phyloP scores from a whole-genome alignment of 2,329 filamentous ascomycete species.

The Neonectria faginata region DNA sequence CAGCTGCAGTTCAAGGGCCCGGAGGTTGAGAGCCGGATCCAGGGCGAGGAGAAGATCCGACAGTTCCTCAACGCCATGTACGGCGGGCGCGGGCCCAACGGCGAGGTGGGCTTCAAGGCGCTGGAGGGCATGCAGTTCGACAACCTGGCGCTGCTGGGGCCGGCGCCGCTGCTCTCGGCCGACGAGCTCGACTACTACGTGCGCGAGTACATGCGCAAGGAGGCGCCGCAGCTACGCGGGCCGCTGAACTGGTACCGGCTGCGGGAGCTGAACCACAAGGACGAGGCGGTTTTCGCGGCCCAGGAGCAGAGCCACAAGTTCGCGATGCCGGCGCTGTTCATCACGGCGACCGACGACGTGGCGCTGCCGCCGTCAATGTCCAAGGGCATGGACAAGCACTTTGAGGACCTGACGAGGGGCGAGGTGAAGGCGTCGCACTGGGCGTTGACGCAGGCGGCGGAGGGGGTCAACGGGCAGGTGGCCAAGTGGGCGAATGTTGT shows the following conservation, averaged over 20 bases:
- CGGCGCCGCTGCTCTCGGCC: constrained; percentile 69
- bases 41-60: constrained; percentile 71
- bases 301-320: constrained; percentile 61
- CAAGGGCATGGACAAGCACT: constrained; percentile 74
- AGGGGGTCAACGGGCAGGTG: constrained; percentile 76
- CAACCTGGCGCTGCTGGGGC: constrained; percentile 67
- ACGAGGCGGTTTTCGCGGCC: constrained; percentile 73
- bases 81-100: constrained; percentile 70
- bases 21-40: constrained; percentile 70
- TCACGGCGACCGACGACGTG: constrained; percentile 76
- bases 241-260: constrained; percentile 92
- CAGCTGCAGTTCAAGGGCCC: constrained; percentile 82
- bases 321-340: constrained; percentile 76
- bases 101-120: constrained; percentile 69
- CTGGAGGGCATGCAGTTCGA: constrained; percentile 73
- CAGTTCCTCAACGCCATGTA: constrained; percentile 79
- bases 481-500: constrained; percentile 72
- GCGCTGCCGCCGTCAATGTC: constrained; percentile 81
- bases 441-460: constrained; percentile 80
- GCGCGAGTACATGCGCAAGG: constrained; percentile 73
- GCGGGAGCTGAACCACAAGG: constrained; percentile 77
- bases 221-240: constrained; percentile 73
- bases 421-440: constrained; percentile 82
- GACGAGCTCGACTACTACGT: constrained; percentile 84
- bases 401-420: constrained; percentile 72